Evolutionary conservation across 2,329 filamentous ascomycete species (phyloP).

Genomic region (Paracamarosporium sp.): DNA sequence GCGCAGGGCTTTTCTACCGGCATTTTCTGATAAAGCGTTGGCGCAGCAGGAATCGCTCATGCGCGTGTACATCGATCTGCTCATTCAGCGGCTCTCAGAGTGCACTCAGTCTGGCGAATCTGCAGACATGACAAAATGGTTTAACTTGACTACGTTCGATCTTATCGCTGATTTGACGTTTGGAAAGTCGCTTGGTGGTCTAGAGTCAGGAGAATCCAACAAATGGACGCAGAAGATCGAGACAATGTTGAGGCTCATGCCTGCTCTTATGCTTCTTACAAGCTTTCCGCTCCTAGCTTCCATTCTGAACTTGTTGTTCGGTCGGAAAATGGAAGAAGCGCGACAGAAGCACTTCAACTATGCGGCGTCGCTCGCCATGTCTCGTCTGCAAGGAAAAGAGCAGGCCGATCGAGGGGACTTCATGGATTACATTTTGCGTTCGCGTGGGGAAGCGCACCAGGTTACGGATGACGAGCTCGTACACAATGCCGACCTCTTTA

Average conservation of each 20-base stretch:
- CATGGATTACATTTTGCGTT: conserved; percentile 16
- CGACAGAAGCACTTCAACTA: conserved; percentile 14
- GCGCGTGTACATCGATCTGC: conserved; percentile 15
- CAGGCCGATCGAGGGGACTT: conserved; percentile 12
- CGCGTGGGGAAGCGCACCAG: conserved; percentile 10
- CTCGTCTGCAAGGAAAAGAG: conserved; percentile 10
- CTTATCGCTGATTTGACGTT: conserved; percentile 32
- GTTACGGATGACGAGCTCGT: conserved; percentile 14
- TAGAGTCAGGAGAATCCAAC: conserved; percentile 15
- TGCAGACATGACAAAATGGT: conserved; percentile 20
- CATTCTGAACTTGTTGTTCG: conserved; percentile 10
- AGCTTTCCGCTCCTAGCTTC: conserved; percentile 9
- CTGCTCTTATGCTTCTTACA: conserved; percentile 11
- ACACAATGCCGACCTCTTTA: conserved; percentile 17
- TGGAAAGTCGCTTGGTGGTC: conserved; percentile 27
- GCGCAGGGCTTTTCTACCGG: conserved; percentile 45
- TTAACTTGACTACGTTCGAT: conserved; percentile 32
- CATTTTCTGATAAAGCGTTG: conserved; percentile 24
- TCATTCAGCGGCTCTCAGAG: conserved; percentile 6
- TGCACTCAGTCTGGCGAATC: not conserved
- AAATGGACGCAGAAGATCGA: conserved; percentile 18
- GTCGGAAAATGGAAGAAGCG: conserved; percentile 14
- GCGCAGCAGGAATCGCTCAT: conserved; percentile 20
- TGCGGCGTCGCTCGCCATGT: conserved; percentile 12
- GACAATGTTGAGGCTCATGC: conserved; percentile 8